Conservation (phyloP, 2,329 filamentous ascomycete genomes). For the Torrubiella hemipterigena region DNA sequence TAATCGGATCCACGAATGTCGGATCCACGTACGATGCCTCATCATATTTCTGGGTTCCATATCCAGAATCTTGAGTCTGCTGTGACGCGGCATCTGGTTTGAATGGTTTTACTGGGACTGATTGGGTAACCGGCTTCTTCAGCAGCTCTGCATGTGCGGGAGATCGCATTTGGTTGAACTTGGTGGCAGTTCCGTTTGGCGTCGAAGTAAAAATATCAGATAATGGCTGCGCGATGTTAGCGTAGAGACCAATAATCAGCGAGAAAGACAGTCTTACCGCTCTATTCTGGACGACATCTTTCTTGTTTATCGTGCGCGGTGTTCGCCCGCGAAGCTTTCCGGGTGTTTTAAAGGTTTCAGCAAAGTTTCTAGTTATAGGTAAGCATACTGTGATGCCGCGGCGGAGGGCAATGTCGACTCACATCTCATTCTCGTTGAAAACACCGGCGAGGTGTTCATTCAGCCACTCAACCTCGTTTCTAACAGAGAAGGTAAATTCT, state of each 20-base stretch:
- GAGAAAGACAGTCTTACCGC: constrained; percentile 37
- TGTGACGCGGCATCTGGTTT: constrained; percentile 17
- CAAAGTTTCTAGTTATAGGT: constrained; percentile 55
- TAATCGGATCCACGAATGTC: too few relatives aligned
- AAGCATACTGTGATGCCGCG: constrained; percentile 12
- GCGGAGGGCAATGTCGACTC: constrained; percentile 14
- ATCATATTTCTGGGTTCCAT: constrained; percentile 57
- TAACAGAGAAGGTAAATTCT: constrained; percentile 83
- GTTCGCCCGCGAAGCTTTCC: constrained; percentile 75
- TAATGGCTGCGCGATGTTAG: constrained; percentile 36
- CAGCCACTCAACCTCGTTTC: constrained; percentile 94
- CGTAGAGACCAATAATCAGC: not conserved
- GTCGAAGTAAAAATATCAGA: constrained; percentile 47
- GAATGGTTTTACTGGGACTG: too few relatives aligned
- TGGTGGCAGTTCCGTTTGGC: constrained; percentile 36
- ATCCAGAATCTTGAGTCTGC: constrained; percentile 49
- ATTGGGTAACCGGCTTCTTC: too few relatives aligned
- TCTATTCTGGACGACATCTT: constrained; percentile 43
- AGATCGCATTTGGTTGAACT: too few relatives aligned
- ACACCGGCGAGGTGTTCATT: constrained; percentile 98
- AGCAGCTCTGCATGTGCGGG: too few relatives aligned
- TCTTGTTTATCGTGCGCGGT: constrained; percentile 57
- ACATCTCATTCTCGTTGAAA: constrained; percentile 80
- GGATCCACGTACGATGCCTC: too few relatives aligned
- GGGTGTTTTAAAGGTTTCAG: constrained; percentile 92